Evolutionary conservation across 1,139 yeast species (phyloP).

Genomic region (Sugiyamaella grinbergsii): DNA sequence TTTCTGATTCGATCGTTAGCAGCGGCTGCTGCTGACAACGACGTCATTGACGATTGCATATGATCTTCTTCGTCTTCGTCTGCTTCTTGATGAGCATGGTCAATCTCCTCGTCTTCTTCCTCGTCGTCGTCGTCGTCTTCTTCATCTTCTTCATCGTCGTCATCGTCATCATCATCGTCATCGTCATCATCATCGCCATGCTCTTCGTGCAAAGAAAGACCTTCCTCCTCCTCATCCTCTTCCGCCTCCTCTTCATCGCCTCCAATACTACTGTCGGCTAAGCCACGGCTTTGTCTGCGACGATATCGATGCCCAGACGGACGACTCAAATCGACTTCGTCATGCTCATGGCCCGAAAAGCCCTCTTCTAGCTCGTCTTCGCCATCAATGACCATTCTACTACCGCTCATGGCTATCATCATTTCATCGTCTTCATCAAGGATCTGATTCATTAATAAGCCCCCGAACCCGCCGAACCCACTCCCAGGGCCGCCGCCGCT

Average conservation of each 20-base stretch:
- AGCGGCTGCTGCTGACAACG: slow-evolving; percentile 1
- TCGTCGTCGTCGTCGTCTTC: slow-evolving; percentile 21
- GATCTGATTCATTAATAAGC: slow-evolving; percentile 36
- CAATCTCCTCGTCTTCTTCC: slow-evolving; percentile 24
- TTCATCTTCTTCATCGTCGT: slow-evolving; percentile 27
- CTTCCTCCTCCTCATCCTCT: slow-evolving; percentile 22
- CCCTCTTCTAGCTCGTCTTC: slow-evolving; percentile 9
- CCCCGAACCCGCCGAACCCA: slow-evolving; percentile 23
- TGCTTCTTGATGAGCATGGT: slow-evolving; percentile 10
- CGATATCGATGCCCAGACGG: slow-evolving; percentile 20
- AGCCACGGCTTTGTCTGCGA: slow-evolving; percentile 17
- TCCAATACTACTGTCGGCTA: slow-evolving; percentile 16
- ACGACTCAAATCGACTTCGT: slow-evolving; percentile 6
- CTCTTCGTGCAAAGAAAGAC: slow-evolving; percentile 27
- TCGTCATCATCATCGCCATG: slow-evolving; percentile 30
- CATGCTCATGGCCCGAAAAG: background rate
- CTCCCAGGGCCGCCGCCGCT: background rate
- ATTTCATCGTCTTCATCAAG: slow-evolving; percentile 34
- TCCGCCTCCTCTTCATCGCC: slow-evolving; percentile 29
- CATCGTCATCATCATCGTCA: slow-evolving; percentile 21
- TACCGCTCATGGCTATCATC: slow-evolving; percentile 29
- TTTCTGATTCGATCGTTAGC: slow-evolving; percentile 25
- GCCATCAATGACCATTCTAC: slow-evolving; percentile 29
- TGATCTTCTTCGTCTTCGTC: slow-evolving; percentile 25
- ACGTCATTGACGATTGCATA: background rate